Evolutionary conservation across 179 eudicot genomes (phyloP).

Genomic region (Pouteria campechiana): DNA sequence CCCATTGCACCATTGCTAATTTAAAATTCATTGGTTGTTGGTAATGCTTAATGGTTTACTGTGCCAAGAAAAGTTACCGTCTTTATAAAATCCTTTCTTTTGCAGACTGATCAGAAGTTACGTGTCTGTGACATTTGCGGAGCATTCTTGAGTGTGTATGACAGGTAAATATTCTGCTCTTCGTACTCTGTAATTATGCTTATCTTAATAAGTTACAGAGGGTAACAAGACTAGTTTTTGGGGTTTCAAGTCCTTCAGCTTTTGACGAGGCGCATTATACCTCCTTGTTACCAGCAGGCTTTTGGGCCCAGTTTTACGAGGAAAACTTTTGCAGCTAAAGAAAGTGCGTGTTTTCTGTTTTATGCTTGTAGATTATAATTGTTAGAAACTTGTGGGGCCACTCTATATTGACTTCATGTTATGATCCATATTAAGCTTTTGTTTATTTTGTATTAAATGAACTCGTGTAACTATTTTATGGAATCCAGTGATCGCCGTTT

Average conservation of each 20-base stretch:
- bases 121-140: constrained; percentile 99
- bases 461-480: constrained; percentile 9
- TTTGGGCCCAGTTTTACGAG: constrained; percentile 97
- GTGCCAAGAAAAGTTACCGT: too few species aligned
- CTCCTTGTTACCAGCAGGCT: constrained; percentile 98
- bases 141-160: constrained; percentile 96
- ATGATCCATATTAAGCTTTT: background rate
- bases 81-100: constrained; percentile 9
- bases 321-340: constrained; percentile 87
- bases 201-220: constrained; percentile 10
- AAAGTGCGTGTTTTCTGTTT: constrained; percentile 70
- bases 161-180: constrained; percentile 45
- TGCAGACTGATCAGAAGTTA: constrained; percentile 97
- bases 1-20: too few species aligned
- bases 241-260: constrained; percentile 56
- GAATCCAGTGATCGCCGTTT: constrained; percentile 90
- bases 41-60: too few species aligned
- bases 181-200: background rate
- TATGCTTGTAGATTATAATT: constrained; percentile 54
- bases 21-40: too few species aligned
- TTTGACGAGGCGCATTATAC: constrained; percentile 90
- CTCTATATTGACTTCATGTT: background rate
- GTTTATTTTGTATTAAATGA: constrained; percentile 12
- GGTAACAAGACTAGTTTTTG: constrained; percentile 29
- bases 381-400: constrained; percentile 27